Conservation (phyloP, 768 basidiomycete species). For the Coprinopsis cinerea region DNA sequence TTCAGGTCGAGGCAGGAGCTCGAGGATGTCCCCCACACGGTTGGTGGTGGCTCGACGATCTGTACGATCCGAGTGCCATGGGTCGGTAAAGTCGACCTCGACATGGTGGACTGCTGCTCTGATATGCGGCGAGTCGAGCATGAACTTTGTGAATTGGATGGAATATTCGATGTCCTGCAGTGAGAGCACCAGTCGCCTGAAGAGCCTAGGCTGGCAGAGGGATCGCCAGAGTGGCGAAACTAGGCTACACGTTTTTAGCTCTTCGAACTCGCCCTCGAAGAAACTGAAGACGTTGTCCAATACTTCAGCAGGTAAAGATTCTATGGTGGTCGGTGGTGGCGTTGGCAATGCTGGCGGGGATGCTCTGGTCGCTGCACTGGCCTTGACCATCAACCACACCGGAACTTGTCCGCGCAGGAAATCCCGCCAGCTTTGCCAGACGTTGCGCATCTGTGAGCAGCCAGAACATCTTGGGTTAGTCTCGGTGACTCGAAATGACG, state of each 20-base stretch:
- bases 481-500: constrained; percentile 1
- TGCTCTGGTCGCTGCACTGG: not conserved
- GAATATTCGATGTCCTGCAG: constrained; percentile 2
- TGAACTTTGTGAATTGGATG: constrained; percentile 7
- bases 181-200: constrained; percentile 5
- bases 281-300: constrained; percentile 1
- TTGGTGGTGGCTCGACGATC: constrained; percentile 4
- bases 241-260: constrained; percentile 3
- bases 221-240: constrained; percentile 7
- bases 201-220: constrained; percentile 9
- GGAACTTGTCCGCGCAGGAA: not conserved
- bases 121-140: constrained; percentile 7
- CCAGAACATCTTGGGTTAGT: too few relatives aligned
- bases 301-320: constrained; percentile 5
- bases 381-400: not conserved
- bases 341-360: not conserved
- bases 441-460: not conserved
- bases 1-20: constrained; percentile 10
- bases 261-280: constrained; percentile 1
- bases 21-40: constrained; percentile 12
- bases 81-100: constrained; percentile 8
- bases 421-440: constrained; percentile 7
- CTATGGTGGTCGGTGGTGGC: not conserved
- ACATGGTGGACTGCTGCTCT: constrained; percentile 7
- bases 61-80: constrained; percentile 6